A percentile compares a stretch with the other conserved stretches of the same genome.
phyloP scores from a whole-genome alignment of 306 rosid genomes.

The Prunus salicina region DNA sequence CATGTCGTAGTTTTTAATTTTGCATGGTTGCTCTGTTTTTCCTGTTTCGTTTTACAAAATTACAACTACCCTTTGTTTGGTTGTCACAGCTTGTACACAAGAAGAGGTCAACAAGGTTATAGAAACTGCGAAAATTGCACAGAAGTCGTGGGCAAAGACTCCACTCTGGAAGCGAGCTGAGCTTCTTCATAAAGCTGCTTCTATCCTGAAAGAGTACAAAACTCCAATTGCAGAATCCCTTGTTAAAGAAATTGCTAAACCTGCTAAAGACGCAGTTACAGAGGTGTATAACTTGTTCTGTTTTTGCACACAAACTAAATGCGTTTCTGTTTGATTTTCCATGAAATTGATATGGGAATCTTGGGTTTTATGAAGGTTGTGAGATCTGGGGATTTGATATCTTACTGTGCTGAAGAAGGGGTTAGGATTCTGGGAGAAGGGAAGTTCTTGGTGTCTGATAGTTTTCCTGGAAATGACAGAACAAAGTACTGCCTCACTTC shows the following conservation, averaged over 20 bases:
- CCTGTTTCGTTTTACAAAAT: not conserved
- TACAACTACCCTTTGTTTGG: slow-evolving; percentile 6
- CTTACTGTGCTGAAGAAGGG: slow-evolving; percentile 94
- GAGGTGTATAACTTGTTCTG: slow-evolving; percentile 48
- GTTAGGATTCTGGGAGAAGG: slow-evolving; percentile 96
- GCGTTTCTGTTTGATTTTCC: not conserved
- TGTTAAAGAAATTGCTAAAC: slow-evolving; percentile 92
- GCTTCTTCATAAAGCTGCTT: slow-evolving; percentile 94
- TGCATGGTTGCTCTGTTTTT: not conserved
- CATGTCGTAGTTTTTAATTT: not conserved
- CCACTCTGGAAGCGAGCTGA: slow-evolving; percentile 98
- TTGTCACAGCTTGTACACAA: slow-evolving; percentile 73
- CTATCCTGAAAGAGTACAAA: slow-evolving; percentile 86
- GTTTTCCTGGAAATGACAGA: slow-evolving; percentile 98
- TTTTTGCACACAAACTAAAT: not conserved
- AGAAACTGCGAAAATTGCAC: slow-evolving; percentile 80
- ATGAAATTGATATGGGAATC: not conserved
- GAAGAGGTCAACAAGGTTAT: slow-evolving; percentile 92
- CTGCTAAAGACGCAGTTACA: slow-evolving; percentile 91
- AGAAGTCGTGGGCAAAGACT: slow-evolving; percentile 94
- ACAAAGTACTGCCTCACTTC: slow-evolving; percentile 96
- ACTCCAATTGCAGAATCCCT: slow-evolving; percentile 84
- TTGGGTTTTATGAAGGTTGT: slow-evolving; percentile 65
- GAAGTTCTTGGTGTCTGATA: slow-evolving; percentile 91
- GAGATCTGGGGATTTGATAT: slow-evolving; percentile 95